A percentile compares a stretch with the other conserved stretches of the same genome.
Conservation (phyloP, 2,329 filamentous ascomycete species). For the Colletotrichum australisinense region DNA sequence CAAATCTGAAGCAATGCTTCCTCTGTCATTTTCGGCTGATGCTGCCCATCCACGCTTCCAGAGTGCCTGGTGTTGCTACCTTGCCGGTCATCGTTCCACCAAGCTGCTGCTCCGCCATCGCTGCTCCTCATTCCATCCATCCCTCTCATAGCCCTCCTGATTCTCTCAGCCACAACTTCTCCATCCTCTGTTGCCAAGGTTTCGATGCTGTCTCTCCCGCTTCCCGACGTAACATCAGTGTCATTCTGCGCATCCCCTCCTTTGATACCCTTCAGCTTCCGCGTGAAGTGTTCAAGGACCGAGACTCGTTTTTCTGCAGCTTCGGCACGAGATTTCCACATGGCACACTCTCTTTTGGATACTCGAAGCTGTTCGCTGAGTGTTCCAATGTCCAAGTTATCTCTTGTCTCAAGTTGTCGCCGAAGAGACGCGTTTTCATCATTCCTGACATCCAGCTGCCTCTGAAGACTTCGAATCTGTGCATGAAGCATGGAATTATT, state of each 20-base stretch:
- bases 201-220: neutral
- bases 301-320: constrained; percentile 64
- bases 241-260: constrained; percentile 29
- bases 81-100: constrained; percentile 25
- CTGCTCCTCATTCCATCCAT: constrained; percentile 16
- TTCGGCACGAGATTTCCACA: constrained; percentile 67
- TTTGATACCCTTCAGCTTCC: constrained; percentile 46
- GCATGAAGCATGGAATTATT: constrained; percentile 54
- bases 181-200: constrained; percentile 18
- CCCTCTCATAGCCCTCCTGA: constrained; percentile 16
- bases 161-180: constrained; percentile 8
- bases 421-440: constrained; percentile 60
- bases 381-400: constrained; percentile 55
- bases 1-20: constrained; percentile 43
- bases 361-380: constrained; percentile 61
- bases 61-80: neutral
- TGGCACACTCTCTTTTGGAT: constrained; percentile 53
- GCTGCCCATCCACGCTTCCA: neutral
- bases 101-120: constrained; percentile 32
- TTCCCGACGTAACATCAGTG: neutral
- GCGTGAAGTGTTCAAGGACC: constrained; percentile 57
- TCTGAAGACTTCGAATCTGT: constrained; percentile 62
- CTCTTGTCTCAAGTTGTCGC: constrained; percentile 57
- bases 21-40: constrained; percentile 11
- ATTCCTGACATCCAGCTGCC: constrained; percentile 55